Conservation (phyloP, 177 flowering plant species). For the Vitis hybrid region DNA sequence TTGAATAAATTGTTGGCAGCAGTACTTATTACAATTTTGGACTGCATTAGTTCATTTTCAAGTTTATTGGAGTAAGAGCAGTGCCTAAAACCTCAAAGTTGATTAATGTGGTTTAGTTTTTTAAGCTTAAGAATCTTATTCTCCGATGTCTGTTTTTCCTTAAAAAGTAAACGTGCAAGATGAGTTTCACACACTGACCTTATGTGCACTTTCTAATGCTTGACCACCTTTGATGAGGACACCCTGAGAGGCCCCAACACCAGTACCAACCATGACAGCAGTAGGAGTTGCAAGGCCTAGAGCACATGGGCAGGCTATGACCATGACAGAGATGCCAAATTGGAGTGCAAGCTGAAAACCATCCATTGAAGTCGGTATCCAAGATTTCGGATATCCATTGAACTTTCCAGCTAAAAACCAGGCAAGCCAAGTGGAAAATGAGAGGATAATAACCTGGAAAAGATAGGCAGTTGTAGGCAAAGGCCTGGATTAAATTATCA, state of each 20-base stretch:
- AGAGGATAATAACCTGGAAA: constrained; percentile 60
- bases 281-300: constrained; percentile 91
- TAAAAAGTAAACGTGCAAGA: neutral
- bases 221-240: constrained; percentile 88
- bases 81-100: no score
- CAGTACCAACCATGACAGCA: constrained; percentile 95
- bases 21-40: no score
- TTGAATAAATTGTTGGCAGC: no score
- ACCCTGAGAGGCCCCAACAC: constrained; percentile 89
- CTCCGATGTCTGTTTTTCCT: neutral
- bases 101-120: no score
- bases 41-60: no score
- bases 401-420: constrained; percentile 82
- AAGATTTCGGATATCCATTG: constrained; percentile 60
- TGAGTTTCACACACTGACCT: constrained; percentile 37
- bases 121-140: neutral
- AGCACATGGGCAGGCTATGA: constrained; percentile 95
- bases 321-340: constrained; percentile 95
- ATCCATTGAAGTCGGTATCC: constrained; percentile 84
- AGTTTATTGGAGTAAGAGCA: no score
- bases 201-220: constrained; percentile 81
- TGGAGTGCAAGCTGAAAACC: constrained; percentile 87
- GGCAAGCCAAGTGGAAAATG: constrained; percentile 71
- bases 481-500: neutral
- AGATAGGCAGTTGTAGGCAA: neutral